phyloP scores from a whole-genome alignment of 2,329 filamentous ascomycete species.

The Myriosclerotinia duriaeana region DNA sequence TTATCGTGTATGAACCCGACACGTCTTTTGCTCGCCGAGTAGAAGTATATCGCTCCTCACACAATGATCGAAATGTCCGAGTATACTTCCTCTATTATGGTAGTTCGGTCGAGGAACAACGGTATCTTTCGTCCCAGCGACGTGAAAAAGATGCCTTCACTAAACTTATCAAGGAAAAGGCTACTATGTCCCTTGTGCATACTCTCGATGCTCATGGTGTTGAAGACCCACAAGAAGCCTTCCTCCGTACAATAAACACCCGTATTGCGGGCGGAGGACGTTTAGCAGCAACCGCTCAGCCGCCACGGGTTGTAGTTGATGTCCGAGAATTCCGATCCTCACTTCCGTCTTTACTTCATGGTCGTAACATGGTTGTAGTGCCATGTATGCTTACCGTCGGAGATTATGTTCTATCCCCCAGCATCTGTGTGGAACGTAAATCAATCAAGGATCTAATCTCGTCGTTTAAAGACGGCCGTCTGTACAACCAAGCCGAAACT shows the following conservation, averaged over 20 bases:
- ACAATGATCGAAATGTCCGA: constrained; percentile 81
- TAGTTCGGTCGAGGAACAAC: constrained; percentile 91
- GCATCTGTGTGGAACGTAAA: constrained; percentile 93
- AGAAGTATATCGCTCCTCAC: constrained; percentile 93
- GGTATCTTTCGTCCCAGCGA: constrained; percentile 85
- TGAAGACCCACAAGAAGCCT: constrained; percentile 84
- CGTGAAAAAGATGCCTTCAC: constrained; percentile 96
- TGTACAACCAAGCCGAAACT: constrained; percentile 88
- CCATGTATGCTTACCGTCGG: constrained; percentile 96
- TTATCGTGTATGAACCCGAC: constrained; percentile 98
- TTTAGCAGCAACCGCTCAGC: constrained; percentile 77
- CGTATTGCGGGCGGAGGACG: constrained; percentile 91
- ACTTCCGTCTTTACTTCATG: constrained; percentile 86
- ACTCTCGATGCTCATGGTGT: constrained; percentile 67
- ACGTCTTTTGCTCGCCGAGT: constrained; percentile 90
- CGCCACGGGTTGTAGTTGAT: constrained; percentile 89
- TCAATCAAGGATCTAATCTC: constrained; percentile 87
- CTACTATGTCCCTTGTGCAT: constrained; percentile 86
- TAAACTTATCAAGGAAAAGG: constrained; percentile 88
- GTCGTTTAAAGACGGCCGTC: constrained; percentile 85
- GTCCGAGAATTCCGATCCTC: constrained; percentile 95
- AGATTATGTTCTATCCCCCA: constrained; percentile 89
- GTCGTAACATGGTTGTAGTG: constrained; percentile 80
- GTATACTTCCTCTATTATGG: constrained; percentile 98
- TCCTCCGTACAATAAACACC: constrained; percentile 93